Evolutionary conservation across 768 basidiomycete species (phyloP).

Genomic region (Hericium alpestre): DNA sequence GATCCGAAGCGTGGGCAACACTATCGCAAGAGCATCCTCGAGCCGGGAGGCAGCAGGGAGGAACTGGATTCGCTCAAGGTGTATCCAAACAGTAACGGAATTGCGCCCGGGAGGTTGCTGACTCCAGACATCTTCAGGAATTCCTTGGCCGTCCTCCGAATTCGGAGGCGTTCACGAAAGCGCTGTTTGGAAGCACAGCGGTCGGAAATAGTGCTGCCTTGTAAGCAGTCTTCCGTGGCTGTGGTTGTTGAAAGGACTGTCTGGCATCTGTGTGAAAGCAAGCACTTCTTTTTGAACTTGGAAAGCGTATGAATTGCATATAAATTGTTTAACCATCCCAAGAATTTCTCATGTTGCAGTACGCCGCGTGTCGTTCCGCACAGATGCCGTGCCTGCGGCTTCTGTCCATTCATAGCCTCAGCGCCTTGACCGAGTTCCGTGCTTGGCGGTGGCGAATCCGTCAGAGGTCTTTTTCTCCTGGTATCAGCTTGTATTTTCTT

Average conservation of each 20-base stretch:
- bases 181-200: constrained; percentile 6
- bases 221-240: neutral
- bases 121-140: constrained; percentile 1
- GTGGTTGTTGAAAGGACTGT: neutral
- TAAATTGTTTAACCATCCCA: too few relatives aligned
- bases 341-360: too few relatives aligned
- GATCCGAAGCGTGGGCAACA: constrained; percentile 51
- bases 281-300: neutral
- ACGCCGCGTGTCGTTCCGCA: too few relatives aligned
- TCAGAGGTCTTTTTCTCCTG: too few relatives aligned
- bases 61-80: constrained; percentile 71
- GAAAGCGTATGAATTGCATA: too few relatives aligned
- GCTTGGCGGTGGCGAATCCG: too few relatives aligned
- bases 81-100: neutral
- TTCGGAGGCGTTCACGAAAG: constrained; percentile 10
- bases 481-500: too few relatives aligned
- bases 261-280: neutral
- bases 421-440: too few relatives aligned
- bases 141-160: constrained; percentile 10
- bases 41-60: constrained; percentile 67
- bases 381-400: too few relatives aligned
- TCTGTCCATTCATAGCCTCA: too few relatives aligned
- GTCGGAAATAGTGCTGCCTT: neutral
- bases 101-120: neutral
- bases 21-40: constrained; percentile 69